phyloP scores from a whole-genome alignment of 23 red algal species.

The Gracilaria gracilis region DNA sequence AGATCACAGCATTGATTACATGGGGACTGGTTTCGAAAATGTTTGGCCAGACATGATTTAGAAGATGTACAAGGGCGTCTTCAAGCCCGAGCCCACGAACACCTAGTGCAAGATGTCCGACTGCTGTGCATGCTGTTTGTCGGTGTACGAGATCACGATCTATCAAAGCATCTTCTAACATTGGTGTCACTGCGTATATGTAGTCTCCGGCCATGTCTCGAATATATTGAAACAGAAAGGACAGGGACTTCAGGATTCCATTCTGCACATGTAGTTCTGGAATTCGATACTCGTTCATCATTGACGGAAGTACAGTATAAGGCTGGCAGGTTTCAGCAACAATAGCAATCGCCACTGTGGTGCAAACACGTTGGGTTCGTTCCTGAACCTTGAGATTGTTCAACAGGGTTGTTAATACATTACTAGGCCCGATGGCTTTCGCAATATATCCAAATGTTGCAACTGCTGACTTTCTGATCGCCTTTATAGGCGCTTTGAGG shows the following conservation, averaged over 20 bases:
- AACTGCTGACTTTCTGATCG: slow-evolving; percentile 88
- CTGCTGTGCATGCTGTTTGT: slow-evolving; percentile 90
- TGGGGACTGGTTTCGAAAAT: slow-evolving; percentile 92
- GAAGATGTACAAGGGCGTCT: slow-evolving; percentile 90
- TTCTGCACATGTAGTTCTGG: slow-evolving; percentile 95
- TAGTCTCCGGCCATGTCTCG: slow-evolving; percentile 79
- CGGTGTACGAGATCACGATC: slow-evolving; percentile 95
- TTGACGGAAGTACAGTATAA: slow-evolving; percentile 81
- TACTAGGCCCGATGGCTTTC: slow-evolving; percentile 80
- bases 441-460: slow-evolving; percentile 93
- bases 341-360: slow-evolving; percentile 95
- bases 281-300: slow-evolving; percentile 97
- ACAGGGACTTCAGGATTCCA: slow-evolving; percentile 92
- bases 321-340: slow-evolving; percentile 83
- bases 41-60: slow-evolving; percentile 97
- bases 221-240: slow-evolving; percentile 96
- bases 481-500: slow-evolving; percentile 89
- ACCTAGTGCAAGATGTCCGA: slow-evolving; percentile 93
- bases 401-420: slow-evolving; percentile 84
- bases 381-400: slow-evolving; percentile 94
- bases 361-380: slow-evolving; percentile 93
- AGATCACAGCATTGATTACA: slow-evolving; percentile 91
- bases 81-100: slow-evolving; percentile 87
- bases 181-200: slow-evolving; percentile 89
- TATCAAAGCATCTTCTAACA: slow-evolving; percentile 92